Conservation (phyloP, 2,329 filamentous ascomycete species). For the Aquanectria penicillioides region DNA sequence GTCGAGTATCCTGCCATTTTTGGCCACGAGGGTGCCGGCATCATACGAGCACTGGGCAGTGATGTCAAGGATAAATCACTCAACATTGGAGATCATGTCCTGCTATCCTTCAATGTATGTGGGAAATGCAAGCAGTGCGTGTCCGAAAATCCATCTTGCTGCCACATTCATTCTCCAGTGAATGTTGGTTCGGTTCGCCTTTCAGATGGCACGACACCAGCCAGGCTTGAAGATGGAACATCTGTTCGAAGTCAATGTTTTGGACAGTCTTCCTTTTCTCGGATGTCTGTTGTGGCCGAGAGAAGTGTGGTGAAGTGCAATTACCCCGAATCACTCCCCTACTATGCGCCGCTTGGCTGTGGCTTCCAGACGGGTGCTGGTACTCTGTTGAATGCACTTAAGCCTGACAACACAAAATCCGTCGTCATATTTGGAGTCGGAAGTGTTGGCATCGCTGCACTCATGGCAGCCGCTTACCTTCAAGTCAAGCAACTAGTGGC, state of each 20-base stretch:
- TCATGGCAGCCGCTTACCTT: conserved; percentile 20
- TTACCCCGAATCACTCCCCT: conserved; percentile 15
- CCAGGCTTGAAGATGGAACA: conserved; percentile 10
- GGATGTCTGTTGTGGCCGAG: conserved; percentile 21
- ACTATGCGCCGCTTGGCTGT: conserved; percentile 22
- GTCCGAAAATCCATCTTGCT: conserved; percentile 19
- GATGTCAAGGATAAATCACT: conserved; percentile 15
- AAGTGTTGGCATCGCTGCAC: conserved; percentile 19
- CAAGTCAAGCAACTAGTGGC: conserved; percentile 6
- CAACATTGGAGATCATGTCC: conserved; percentile 18
- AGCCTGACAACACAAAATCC: conserved; percentile 11
- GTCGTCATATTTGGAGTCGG: conserved; percentile 22
- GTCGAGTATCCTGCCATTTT: conserved; percentile 26
- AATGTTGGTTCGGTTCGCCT: conserved; percentile 21
- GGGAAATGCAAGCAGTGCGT: conserved; percentile 23
- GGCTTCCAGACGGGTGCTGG: conserved; percentile 26
- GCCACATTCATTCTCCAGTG: conserved; percentile 19
- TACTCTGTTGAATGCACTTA: conserved; percentile 18
- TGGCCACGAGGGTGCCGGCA: conserved; percentile 21
- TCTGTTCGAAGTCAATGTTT: conserved; percentile 22
- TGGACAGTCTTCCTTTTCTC: conserved; percentile 22
- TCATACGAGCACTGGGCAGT: conserved; percentile 10
- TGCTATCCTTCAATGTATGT: conserved; percentile 25
- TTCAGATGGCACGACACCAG: conserved; percentile 20
- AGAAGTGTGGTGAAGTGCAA: conserved; percentile 24